Conservation (phyloP, 2,329 filamentous ascomycete genomes). For the Apiospora pterosperma region DNA sequence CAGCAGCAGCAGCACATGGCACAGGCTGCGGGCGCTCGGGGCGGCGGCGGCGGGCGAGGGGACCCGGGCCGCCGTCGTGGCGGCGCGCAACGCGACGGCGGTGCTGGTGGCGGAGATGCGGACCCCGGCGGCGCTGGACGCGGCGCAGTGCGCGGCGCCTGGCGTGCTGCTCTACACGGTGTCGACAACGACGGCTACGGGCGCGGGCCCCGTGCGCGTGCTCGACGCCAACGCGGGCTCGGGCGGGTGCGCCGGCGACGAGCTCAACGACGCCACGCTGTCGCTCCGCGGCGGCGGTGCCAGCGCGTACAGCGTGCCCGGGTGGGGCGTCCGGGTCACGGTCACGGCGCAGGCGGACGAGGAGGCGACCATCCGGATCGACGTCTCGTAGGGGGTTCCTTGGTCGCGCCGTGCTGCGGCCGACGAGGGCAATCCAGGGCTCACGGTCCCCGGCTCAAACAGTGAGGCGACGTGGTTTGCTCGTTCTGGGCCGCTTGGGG, state of each 20-base stretch:
- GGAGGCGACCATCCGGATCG: constrained; percentile 39
- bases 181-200: constrained; percentile 23
- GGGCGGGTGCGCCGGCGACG: constrained; percentile 23
- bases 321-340: constrained; percentile 21
- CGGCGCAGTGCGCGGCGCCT: constrained; percentile 21
- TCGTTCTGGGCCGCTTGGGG: no score
- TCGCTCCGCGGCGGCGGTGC: constrained; percentile 11
- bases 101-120: constrained; percentile 31
- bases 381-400: no score
- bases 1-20: constrained; percentile 19
- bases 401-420: no score
- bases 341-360: constrained; percentile 15
- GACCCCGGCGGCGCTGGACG: constrained; percentile 20
- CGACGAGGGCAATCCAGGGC: no score
- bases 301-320: constrained; percentile 15
- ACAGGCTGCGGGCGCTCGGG: constrained; percentile 22
- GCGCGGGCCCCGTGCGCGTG: constrained; percentile 28
- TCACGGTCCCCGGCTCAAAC: no score
- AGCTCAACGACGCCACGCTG: constrained; percentile 30
- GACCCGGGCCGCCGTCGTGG: constrained; percentile 26
- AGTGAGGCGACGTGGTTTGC: no score
- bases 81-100: constrained; percentile 17
- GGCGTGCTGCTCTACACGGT: constrained; percentile 34
- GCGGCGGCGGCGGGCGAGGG: constrained; percentile 14
- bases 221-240: constrained; percentile 28